These are phyloP conservation scores for Suillus subaureus DNA, from an alignment of 768 basidiomycete genomes.

Conservation along the genomic window DNA sequence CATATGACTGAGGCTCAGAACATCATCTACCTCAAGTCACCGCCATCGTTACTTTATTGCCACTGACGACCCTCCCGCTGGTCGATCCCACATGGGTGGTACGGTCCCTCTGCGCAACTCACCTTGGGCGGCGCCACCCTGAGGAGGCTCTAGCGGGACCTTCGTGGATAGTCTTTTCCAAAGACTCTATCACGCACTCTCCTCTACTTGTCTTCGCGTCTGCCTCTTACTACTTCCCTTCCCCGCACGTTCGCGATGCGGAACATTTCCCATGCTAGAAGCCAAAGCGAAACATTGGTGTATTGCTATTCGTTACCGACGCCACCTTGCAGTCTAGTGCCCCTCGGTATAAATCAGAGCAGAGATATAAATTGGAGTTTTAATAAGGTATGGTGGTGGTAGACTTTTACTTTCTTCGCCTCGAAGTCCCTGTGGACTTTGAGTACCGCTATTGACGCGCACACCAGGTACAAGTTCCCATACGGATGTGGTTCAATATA, in stretches of 20 bases:
- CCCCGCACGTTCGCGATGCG: slow-evolving; percentile 17
- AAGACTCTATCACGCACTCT: slow-evolving; percentile 17
- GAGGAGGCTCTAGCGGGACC: slow-evolving; percentile 4
- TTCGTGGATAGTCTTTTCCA: slow-evolving; percentile 12
- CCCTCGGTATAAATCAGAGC: too few species aligned
- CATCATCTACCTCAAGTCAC: neutral
- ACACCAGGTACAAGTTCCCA: neutral
- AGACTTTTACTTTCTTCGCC: too few species aligned
- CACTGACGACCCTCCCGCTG: slow-evolving; percentile 15
- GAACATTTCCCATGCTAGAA: slow-evolving; percentile 23
- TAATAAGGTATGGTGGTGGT: too few species aligned
- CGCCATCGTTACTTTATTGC: slow-evolving; percentile 14
- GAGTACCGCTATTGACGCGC: too few species aligned
- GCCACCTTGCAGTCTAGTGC: slow-evolving; percentile 19
- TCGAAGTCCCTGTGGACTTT: too few species aligned
- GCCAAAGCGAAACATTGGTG: slow-evolving; percentile 36
- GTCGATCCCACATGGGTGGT: slow-evolving; percentile 11
- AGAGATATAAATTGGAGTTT: too few species aligned
- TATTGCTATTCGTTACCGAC: slow-evolving; percentile 27
- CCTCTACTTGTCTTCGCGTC: slow-evolving; percentile 18
- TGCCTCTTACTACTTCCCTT: slow-evolving; percentile 15
- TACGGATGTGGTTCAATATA: neutral
- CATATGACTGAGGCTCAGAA: neutral
- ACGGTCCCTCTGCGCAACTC: slow-evolving; percentile 12
- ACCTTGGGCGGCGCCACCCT: slow-evolving; percentile 7